Evolutionary conservation across 2,329 filamentous ascomycete species (phyloP).

Genomic region (Ambrosiella beaveri): DNA sequence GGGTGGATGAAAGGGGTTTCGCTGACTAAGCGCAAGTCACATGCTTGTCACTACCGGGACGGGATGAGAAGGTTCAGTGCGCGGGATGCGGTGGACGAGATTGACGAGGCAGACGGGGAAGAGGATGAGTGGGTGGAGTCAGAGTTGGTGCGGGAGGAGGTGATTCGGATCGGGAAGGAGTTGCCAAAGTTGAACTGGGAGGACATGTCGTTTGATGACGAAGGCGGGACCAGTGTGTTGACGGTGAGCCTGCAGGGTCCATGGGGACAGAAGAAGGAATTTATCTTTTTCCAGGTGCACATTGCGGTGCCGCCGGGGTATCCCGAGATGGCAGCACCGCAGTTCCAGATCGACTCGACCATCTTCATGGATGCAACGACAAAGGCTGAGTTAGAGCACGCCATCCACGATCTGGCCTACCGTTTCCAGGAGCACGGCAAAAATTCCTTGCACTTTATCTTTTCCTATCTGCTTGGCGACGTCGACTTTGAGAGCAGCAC

Average conservation of each 20-base stretch:
- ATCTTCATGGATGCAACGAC: conserved; percentile 42
- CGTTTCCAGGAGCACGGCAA: conserved; percentile 39
- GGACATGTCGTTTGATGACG: conserved; percentile 18
- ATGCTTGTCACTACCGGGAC: conserved; percentile 16
- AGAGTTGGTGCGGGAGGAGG: conserved; percentile 47
- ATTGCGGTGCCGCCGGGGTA: conserved; percentile 43
- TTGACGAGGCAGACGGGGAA: conserved; percentile 33
- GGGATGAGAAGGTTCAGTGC: conserved; percentile 31
- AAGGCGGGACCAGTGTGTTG: conserved; percentile 24
- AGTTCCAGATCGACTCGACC: conserved; percentile 43
- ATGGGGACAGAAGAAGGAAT: conserved; percentile 35
- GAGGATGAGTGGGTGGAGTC: conserved; percentile 43
- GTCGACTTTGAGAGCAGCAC: conserved; percentile 43
- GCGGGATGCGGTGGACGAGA: conserved; percentile 29
- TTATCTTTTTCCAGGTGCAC: conserved; percentile 44
- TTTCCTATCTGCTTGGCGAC: conserved; percentile 47
- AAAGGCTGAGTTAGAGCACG: conserved; percentile 24
- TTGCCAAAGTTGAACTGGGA: conserved; percentile 49
- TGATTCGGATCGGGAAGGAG: conserved; percentile 42
- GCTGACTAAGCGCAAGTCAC: conserved; percentile 25
- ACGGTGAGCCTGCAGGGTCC: conserved; percentile 25
- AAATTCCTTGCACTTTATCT: conserved; percentile 44
- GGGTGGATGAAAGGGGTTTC: conserved; percentile 52
- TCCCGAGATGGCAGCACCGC: conserved; percentile 38
- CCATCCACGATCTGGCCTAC: conserved; percentile 29